Evolutionary conservation across 2,329 filamentous ascomycete genomes (phyloP).

Genomic region (Volutella citrinella): DNA sequence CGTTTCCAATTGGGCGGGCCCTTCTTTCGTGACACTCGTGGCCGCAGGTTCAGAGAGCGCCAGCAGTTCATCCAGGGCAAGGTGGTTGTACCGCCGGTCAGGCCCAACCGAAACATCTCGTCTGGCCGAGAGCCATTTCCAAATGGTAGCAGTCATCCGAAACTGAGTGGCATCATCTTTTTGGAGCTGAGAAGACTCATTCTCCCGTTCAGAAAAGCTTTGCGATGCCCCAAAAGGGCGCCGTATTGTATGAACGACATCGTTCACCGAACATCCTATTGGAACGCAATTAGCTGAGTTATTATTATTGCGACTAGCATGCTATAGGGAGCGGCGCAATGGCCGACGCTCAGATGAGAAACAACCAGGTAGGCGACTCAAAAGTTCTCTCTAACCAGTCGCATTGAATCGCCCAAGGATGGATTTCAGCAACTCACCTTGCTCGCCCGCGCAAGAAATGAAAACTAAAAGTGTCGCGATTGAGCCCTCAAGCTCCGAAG

Average conservation of each 20-base stretch:
- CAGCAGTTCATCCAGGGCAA: conserved; percentile 37
- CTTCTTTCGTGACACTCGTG: conserved; percentile 1
- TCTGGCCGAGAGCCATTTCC: conserved; percentile 34
- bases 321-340: too few relatives aligned
- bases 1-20: conserved; percentile 2
- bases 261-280: conserved; percentile 31
- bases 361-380: too few relatives aligned
- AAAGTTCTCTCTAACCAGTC: too few relatives aligned
- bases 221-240: conserved; percentile 19
- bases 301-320: too few relatives aligned
- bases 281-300: not conserved
- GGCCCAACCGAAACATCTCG: conserved; percentile 35
- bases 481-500: conserved; percentile 37
- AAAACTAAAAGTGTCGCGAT: conserved; percentile 35
- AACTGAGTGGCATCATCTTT: conserved; percentile 17
- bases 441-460: conserved; percentile 36
- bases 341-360: too few relatives aligned
- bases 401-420: too few relatives aligned
- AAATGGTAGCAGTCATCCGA: conserved; percentile 30
- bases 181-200: conserved; percentile 6
- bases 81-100: conserved; percentile 29
- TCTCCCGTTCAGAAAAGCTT: conserved; percentile 5
- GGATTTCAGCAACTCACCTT: conserved; percentile 35
- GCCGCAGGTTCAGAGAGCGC: conserved; percentile 13
- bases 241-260: conserved; percentile 31